phyloP scores from a whole-genome alignment of 2,329 filamentous ascomycete genomes.

The Aspergillus hortae region DNA sequence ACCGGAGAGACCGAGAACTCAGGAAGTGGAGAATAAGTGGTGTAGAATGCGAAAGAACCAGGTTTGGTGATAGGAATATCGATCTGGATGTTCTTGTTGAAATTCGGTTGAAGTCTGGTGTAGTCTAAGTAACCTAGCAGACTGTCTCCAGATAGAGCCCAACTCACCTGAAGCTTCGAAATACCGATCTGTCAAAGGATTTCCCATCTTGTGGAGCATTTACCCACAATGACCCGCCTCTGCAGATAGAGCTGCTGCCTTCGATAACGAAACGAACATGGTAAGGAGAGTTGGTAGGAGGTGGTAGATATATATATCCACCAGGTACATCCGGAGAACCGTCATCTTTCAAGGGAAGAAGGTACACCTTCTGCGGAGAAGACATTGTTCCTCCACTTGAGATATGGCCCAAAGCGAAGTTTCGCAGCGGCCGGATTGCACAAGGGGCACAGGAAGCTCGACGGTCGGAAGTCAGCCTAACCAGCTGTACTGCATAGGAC shows the following conservation, averaged over 20 bases:
- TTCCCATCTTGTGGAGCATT: conserved; percentile 80
- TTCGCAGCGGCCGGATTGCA: not conserved
- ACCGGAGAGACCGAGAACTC: conserved; percentile 62
- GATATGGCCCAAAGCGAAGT: not conserved
- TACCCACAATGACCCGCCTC: conserved; percentile 91
- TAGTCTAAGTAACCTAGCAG: conserved; percentile 14
- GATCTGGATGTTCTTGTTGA: conserved; percentile 87
- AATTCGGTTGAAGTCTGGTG: conserved; percentile 73
- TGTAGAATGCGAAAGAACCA: conserved; percentile 92
- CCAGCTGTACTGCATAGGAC: not conserved
- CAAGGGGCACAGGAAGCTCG: no score
- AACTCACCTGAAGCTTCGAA: conserved; percentile 82
- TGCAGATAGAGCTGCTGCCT: conserved; percentile 91
- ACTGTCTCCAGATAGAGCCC: not conserved
- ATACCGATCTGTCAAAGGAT: conserved; percentile 72
- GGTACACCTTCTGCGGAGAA: conserved; percentile 64
- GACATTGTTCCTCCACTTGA: conserved; percentile 4
- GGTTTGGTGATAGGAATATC: conserved; percentile 79
- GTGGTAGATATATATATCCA: conserved; percentile 86
- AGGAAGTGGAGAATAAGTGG: conserved; percentile 84
- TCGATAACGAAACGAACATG: conserved; percentile 85
- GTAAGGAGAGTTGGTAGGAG: conserved; percentile 69
- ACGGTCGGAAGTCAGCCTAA: not conserved
- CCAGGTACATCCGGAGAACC: conserved; percentile 86
- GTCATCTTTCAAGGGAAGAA: conserved; percentile 86